phyloP scores from a whole-genome alignment of 768 basidiomycete genomes.

The Lactarius tabidus region DNA sequence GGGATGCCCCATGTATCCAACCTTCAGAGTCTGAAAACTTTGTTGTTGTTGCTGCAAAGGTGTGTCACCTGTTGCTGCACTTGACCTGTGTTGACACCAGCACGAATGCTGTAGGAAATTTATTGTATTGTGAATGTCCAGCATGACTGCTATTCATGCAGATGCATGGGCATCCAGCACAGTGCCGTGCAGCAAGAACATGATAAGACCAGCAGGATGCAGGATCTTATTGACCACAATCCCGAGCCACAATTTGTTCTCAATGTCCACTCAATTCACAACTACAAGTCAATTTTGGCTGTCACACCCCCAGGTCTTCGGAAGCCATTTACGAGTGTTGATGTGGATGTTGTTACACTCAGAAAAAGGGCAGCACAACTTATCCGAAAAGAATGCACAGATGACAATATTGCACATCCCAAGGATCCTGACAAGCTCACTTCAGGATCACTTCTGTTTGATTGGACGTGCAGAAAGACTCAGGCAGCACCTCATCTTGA shows the following conservation, averaged over 20 bases:
- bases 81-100: too few species aligned
- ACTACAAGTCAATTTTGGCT: background rate
- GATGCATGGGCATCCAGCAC: too few species aligned
- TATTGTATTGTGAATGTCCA: too few species aligned
- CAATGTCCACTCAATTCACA: background rate
- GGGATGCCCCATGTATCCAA: background rate
- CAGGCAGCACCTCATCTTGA: too few species aligned
- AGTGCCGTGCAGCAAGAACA: background rate
- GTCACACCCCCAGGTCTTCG: background rate
- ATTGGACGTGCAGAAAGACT: too few species aligned
- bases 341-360: background rate
- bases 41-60: background rate
- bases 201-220: background rate
- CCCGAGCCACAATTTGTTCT: background rate
- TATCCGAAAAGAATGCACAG: background rate
- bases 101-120: too few species aligned
- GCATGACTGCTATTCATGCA: too few species aligned
- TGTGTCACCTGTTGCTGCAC: too few species aligned
- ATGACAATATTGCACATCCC: too few species aligned
- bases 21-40: background rate
- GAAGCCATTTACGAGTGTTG: background rate
- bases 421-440: too few species aligned
- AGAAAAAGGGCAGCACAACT: background rate
- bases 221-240: background rate
- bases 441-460: background rate